Conservation (phyloP, 257 asterid genomes). For the Petunia secreta region DNA sequence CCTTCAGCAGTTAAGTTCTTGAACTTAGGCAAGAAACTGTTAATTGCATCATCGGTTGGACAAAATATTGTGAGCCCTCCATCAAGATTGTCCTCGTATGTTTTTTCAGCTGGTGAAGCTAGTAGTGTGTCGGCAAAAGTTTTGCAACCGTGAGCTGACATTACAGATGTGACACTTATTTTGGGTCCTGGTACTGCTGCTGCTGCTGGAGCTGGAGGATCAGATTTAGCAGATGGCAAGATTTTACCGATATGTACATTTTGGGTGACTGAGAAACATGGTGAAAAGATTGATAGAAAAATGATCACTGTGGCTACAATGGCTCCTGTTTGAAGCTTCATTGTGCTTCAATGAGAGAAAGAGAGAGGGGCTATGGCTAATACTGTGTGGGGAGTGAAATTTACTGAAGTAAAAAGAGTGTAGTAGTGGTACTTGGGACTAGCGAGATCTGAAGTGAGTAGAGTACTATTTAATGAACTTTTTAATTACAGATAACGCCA, state of each 20-base stretch:
- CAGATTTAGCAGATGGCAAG: conserved; percentile 2
- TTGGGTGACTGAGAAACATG: not conserved
- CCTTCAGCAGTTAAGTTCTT: conserved; percentile 50
- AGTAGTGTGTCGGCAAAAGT: conserved; percentile 58
- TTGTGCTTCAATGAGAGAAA: not conserved
- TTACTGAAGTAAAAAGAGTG: not conserved
- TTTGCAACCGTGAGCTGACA: conserved; percentile 82
- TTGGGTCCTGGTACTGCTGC: conserved; percentile 55
- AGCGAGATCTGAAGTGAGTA: not conserved
- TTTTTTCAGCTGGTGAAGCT: conserved; percentile 56
- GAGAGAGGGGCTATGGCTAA: not conserved
- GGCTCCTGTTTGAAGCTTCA: not conserved
- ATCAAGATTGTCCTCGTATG: conserved; percentile 44
- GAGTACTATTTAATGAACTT: not conserved
- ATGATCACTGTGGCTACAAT: not conserved
- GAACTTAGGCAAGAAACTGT: conserved; percentile 48
- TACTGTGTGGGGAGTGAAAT: not conserved
- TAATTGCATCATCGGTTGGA: conserved; percentile 75
- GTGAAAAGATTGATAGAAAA: not conserved
- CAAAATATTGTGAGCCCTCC: conserved; percentile 81
- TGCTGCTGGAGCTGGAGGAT: conserved; percentile 52
- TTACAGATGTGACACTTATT: conserved; percentile 55
- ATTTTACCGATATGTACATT: not conserved
- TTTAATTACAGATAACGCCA: not conserved
- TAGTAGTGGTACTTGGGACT: not conserved